Conservation (phyloP, 139 green algal species). For the Ettlia oleoabundans region DNA sequence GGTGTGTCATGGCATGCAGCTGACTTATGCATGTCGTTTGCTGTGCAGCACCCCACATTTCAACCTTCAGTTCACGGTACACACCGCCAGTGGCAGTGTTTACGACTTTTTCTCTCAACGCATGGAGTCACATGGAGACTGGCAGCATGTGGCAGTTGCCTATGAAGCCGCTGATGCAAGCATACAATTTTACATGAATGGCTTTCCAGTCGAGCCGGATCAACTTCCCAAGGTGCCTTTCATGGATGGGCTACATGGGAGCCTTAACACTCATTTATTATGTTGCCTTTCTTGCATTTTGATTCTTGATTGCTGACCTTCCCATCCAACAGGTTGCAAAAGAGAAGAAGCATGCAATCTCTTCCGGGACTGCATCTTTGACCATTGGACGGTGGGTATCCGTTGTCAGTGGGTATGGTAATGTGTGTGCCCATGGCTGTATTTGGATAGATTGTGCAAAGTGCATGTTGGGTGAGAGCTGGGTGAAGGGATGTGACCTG, state of each 20-base stretch:
- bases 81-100: background rate
- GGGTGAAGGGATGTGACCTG: no score
- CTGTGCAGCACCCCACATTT: constrained; percentile 2
- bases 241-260: background rate
- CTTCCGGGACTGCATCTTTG: background rate
- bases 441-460: no score
- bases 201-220: constrained; percentile 19
- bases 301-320: no score
- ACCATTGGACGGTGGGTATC: background rate
- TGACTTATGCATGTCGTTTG: background rate
- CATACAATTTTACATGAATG: constrained; percentile 12
- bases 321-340: background rate
- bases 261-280: background rate
- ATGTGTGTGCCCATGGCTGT: no score
- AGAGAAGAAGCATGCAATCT: background rate
- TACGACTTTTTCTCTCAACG: constrained; percentile 10
- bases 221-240: background rate
- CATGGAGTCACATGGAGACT: background rate
- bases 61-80: constrained; percentile 24
- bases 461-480: no score
- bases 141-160: constrained; percentile 19
- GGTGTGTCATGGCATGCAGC: background rate
- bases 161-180: background rate
- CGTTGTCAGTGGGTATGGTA: background rate
- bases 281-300: background rate